These are phyloP conservation scores for Urostyla sp. DNA, from an alignment of 73 alveolate species.

Conservation along the genomic window DNA sequence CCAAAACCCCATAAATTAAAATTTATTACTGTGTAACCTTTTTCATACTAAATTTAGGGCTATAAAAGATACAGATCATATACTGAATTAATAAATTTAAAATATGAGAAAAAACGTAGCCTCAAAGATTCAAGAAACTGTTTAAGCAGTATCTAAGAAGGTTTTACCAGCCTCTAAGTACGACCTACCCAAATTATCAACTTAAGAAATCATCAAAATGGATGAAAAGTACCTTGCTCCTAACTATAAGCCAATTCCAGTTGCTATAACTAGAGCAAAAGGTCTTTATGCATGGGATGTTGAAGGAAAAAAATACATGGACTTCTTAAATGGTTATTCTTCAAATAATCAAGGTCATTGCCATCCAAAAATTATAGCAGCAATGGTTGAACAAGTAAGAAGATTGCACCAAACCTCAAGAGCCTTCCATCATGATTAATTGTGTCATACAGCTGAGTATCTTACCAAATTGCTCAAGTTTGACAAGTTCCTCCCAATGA, in stretches of 20 bases:
- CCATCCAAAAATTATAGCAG: conserved; percentile 91
- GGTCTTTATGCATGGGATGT: conserved; percentile 84
- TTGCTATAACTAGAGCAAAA: conserved; percentile 80
- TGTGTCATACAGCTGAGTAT: conserved; percentile 80
- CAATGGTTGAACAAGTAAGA: conserved; percentile 85
- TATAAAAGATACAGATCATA: not conserved
- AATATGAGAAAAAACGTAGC: not conserved
- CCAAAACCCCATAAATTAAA: not conserved
- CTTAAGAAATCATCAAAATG: conserved; percentile 63
- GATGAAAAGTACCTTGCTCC: conserved; percentile 81
- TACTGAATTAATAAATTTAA: not conserved
- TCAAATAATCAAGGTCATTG: conserved; percentile 97
- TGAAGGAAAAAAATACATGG: conserved; percentile 89
- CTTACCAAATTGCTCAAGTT: conserved; percentile 85
- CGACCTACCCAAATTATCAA: not conserved
- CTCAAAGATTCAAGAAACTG: too few relatives aligned
- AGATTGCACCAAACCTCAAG: conserved; percentile 82
- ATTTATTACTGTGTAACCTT: not conserved
- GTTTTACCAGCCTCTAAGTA: not conserved
- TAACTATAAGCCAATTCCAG: conserved; percentile 93
- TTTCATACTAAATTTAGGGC: not conserved
- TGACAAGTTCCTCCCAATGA: conserved; percentile 91
- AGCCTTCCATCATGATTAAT: conserved; percentile 89
- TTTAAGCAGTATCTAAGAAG: not conserved
- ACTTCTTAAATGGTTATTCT: conserved; percentile 94